A percentile compares a stretch with the other conserved stretches of the same genome.
Conservation (phyloP, 75 land plant genomes). For the Pinus taeda region DNA sequence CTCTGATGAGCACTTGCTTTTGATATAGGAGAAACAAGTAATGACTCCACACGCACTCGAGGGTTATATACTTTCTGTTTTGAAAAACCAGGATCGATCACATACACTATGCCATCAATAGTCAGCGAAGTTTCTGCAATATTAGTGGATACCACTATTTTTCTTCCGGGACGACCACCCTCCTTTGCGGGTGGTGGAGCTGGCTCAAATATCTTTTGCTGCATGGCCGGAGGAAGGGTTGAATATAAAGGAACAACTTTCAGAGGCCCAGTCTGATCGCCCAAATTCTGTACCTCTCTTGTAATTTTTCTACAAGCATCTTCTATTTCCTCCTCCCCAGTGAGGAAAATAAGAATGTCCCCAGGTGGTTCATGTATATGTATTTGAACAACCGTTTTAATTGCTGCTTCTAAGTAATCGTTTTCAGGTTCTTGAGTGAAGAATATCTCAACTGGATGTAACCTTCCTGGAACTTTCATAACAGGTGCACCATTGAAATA, state of each 20-base stretch:
- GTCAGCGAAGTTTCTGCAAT: constrained; percentile 31
- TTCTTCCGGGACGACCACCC: constrained; percentile 22
- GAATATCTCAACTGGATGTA: constrained; percentile 95
- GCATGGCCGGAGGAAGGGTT: constrained; percentile 31
- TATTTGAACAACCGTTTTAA: constrained; percentile 25
- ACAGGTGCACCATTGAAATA: constrained; percentile 92
- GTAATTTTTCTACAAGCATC: constrained; percentile 48
- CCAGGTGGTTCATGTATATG: constrained; percentile 18
- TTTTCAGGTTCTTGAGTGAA: constrained; percentile 22
- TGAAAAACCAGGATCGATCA: constrained; percentile 26
- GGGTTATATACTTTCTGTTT: constrained; percentile 32
- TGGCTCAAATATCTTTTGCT: constrained; percentile 23
- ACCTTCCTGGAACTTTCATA: constrained; percentile 96
- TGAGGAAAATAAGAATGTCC: constrained; percentile 23
- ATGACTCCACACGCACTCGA: constrained; percentile 18
- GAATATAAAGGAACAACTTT: constrained; percentile 34
- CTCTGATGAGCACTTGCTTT: constrained; percentile 36
- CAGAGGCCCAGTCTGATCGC: constrained; percentile 16
- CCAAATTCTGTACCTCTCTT: constrained; percentile 34
- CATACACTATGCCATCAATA: constrained; percentile 31
- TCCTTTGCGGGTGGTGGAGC: constrained; percentile 26
- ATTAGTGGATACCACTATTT: constrained; percentile 26
- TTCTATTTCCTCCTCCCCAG: constrained; percentile 23
- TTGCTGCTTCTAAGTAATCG: constrained; percentile 27
- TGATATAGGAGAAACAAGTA: constrained; percentile 29